phyloP scores from a whole-genome alignment of 1,284 basidiomycete genomes.

The Moniliella sp. region DNA sequence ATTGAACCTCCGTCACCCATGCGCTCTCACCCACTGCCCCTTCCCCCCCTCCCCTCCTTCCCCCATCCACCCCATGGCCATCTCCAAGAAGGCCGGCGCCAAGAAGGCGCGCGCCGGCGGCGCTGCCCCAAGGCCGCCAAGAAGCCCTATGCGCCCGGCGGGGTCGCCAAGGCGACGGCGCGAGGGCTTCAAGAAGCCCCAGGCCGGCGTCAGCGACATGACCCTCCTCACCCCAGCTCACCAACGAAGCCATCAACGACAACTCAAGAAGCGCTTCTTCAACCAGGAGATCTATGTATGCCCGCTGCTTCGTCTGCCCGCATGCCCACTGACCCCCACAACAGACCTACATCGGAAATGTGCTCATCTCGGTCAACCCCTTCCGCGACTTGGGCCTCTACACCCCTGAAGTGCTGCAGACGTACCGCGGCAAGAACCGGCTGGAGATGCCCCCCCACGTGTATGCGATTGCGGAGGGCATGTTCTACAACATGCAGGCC shows the following conservation, averaged over 20 bases:
- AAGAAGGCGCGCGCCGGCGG: slow-evolving; percentile 16
- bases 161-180: slow-evolving; percentile 33
- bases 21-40: too few relatives aligned
- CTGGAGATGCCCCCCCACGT: slow-evolving; percentile 95
- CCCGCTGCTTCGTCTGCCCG: too few relatives aligned
- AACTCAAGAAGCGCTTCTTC: slow-evolving; percentile 77
- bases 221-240: slow-evolving; percentile 83
- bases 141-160: slow-evolving; percentile 8
- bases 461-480: slow-evolving; percentile 82
- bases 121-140: slow-evolving; percentile 8
- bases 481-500: slow-evolving; percentile 97
- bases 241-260: slow-evolving; percentile 96
- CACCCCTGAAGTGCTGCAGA: slow-evolving; percentile 60
- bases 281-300: slow-evolving; percentile 85
- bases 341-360: slow-evolving; percentile 81
- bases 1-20: too few relatives aligned
- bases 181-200: slow-evolving; percentile 32
- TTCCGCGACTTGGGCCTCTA: slow-evolving; percentile 80
- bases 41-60: too few relatives aligned
- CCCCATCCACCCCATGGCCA: slow-evolving; percentile 17
- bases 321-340: neutral
- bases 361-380: slow-evolving; percentile 93
- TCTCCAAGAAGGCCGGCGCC: slow-evolving; percentile 29
- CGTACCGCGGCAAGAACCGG: slow-evolving; percentile 89
- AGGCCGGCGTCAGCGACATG: slow-evolving; percentile 90